Conservation (phyloP, 768 basidiomycete species). For the Boletus huronensis region DNA sequence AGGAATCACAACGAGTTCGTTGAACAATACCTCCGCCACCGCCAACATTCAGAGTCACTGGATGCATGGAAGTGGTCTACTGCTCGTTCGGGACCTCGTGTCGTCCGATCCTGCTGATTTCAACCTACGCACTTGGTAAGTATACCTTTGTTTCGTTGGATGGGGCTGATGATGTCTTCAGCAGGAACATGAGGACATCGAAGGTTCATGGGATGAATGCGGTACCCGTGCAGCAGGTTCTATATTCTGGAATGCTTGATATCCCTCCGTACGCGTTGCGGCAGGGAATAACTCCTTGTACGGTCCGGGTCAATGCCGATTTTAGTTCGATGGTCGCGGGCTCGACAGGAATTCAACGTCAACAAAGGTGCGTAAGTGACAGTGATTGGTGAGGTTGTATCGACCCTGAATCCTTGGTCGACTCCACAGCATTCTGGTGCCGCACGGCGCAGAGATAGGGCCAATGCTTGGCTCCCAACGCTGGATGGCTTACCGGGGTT, state of each 20-base stretch:
- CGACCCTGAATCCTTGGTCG: background rate
- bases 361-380: conserved; percentile 17
- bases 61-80: conserved; percentile 1
- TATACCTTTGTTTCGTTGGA: background rate
- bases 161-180: background rate
- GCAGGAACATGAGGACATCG: background rate
- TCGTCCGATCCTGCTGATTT: conserved; percentile 16
- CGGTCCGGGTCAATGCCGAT: background rate
- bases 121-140: conserved; percentile 14
- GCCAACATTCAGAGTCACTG: conserved; percentile 10
- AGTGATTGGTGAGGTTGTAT: background rate
- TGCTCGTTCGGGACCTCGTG: conserved; percentile 16
- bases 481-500: conserved; percentile 8
- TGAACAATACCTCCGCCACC: conserved; percentile 4
- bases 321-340: background rate
- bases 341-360: background rate
- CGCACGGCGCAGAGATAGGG: background rate
- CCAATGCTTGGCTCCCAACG: background rate
- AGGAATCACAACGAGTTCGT: conserved; percentile 15
- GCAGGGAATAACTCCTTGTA: background rate
- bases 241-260: conserved; percentile 3
- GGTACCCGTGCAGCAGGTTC: background rate
- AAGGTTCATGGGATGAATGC: background rate
- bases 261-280: background rate
- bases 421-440: background rate